Percentiles rank a stretch among this genome's conserved stretches.
These are phyloP conservation scores for Neoarthrinium moseri DNA, from an alignment of 2,329 filamentous ascomycete species.

Conservation along the genomic window DNA sequence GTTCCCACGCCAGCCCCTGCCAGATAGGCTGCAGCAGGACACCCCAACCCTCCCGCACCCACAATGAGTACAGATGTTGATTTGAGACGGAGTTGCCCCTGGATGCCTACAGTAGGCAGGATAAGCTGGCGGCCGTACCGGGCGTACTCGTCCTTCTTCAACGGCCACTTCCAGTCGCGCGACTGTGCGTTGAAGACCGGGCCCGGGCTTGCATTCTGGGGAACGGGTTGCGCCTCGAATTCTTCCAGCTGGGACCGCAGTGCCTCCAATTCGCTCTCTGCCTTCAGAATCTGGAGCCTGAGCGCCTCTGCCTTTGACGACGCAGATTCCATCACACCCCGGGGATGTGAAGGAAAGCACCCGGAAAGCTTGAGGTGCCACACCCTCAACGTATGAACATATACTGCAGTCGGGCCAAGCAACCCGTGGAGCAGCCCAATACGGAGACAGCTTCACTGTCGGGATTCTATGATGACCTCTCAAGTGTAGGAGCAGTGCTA, in stretches of 20 bases:
- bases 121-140: constrained; percentile 92
- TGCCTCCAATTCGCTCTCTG: constrained; percentile 46
- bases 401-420: too few relatives aligned
- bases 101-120: constrained; percentile 74
- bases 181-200: not conserved
- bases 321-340: constrained; percentile 33
- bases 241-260: constrained; percentile 44
- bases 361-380: too few relatives aligned
- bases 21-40: constrained; percentile 89
- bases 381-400: too few relatives aligned
- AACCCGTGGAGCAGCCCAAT: too few relatives aligned
- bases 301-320: constrained; percentile 34
- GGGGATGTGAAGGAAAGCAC: too few relatives aligned
- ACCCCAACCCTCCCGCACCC: constrained; percentile 86
- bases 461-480: too few relatives aligned
- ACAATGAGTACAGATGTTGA: constrained; percentile 73
- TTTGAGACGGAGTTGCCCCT: constrained; percentile 74
- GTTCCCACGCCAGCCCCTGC: constrained; percentile 84
- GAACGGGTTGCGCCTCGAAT: constrained; percentile 27
- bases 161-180: constrained; percentile 59
- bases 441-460: too few relatives aligned
- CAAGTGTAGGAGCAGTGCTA: too few relatives aligned
- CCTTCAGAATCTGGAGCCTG: constrained; percentile 43
- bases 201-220: not conserved
- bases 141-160: constrained; percentile 72